Percentiles rank a stretch among this genome's conserved stretches.
Conservation (phyloP, 805 yeast species). For the Yamadazyma paraphyllophila region DNA sequence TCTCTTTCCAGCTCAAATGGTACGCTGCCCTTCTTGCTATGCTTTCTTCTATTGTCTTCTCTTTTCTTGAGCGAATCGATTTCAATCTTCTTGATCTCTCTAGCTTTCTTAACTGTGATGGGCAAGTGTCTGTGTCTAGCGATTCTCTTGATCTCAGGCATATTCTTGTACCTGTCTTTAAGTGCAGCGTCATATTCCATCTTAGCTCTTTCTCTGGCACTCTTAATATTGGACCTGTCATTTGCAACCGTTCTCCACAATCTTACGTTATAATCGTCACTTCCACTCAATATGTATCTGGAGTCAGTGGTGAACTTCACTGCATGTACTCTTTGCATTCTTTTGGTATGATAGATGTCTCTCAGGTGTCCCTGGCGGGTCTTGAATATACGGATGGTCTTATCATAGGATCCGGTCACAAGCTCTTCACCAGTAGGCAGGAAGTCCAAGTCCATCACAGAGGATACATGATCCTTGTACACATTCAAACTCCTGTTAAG, state of each 20-base stretch:
- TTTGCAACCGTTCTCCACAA: slow-evolving; percentile 89
- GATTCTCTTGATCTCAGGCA: slow-evolving; percentile 94
- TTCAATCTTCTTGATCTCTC: slow-evolving; percentile 79
- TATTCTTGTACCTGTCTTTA: slow-evolving; percentile 87
- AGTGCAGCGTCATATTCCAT: slow-evolving; percentile 88
- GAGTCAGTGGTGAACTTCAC: slow-evolving; percentile 87
- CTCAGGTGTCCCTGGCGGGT: slow-evolving; percentile 85
- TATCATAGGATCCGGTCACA: slow-evolving; percentile 93
- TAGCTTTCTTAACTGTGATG: slow-evolving; percentile 79
- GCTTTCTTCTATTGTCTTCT: slow-evolving; percentile 79
- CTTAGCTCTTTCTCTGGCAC: slow-evolving; percentile 75
- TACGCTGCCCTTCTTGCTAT: slow-evolving; percentile 61
- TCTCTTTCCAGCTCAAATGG: slow-evolving; percentile 71
- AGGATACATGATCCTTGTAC: slow-evolving; percentile 92
- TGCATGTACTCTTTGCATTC: slow-evolving; percentile 94
- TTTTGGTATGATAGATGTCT: slow-evolving; percentile 92
- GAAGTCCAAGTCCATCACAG: slow-evolving; percentile 91
- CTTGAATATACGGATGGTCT: slow-evolving; percentile 79
- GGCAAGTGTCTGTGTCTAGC: slow-evolving; percentile 93
- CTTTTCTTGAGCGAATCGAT: slow-evolving; percentile 70
- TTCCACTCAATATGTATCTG: slow-evolving; percentile 81
- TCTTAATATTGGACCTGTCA: slow-evolving; percentile 78
- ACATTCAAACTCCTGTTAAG: slow-evolving; percentile 78
- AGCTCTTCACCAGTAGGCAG: slow-evolving; percentile 96
- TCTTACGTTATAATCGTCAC: slow-evolving; percentile 94